A percentile compares a stretch with the other conserved stretches of the same genome.
phyloP scores from a whole-genome alignment of 495 filamentous ascomycete species.

The Xylaria intraflava region DNA sequence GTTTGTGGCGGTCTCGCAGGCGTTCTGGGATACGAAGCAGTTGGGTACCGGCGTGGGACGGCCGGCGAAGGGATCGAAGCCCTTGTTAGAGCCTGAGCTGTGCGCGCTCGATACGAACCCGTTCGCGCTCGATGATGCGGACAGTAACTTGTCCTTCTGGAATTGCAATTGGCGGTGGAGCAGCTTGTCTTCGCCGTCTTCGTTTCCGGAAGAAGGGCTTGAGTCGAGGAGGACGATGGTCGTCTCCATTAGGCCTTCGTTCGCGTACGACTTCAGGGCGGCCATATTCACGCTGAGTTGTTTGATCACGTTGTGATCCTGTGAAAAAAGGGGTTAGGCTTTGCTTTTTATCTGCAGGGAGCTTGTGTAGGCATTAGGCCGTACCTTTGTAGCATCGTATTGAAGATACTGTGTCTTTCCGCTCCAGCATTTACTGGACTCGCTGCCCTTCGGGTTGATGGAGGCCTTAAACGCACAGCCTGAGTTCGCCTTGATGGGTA shows the following conservation, averaged over 20 bases:
- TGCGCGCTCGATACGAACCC: conserved; percentile 18
- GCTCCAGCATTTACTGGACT: conserved; percentile 38
- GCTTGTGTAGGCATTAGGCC: neutral
- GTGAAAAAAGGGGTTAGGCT: neutral
- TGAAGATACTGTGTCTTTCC: conserved; percentile 37
- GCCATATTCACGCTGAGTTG: conserved; percentile 28
- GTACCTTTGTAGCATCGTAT: conserved; percentile 37
- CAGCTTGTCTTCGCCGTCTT: conserved; percentile 24
- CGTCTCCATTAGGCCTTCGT: conserved; percentile 36
- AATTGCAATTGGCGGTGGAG: conserved; percentile 26
- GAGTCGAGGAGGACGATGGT: conserved; percentile 36
- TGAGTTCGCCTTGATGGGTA: conserved; percentile 25
- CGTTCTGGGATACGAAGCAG: conserved; percentile 58
- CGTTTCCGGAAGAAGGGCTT: conserved; percentile 16
- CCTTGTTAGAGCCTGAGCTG: conserved; percentile 14
- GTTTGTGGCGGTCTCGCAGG: conserved; percentile 56
- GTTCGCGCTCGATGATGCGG: conserved; percentile 1
- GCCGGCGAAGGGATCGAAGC: conserved; percentile 20
- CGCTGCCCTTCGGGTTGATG: conserved; percentile 34
- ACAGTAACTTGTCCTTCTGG: conserved; percentile 30
- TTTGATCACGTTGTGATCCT: conserved; percentile 28
- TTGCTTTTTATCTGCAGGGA: neutral
- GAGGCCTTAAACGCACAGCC: conserved; percentile 35
- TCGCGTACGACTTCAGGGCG: conserved; percentile 28
- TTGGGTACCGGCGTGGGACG: conserved; percentile 32